Base-by-base conservation (phyloP, 2,329 filamentous ascomycete species). In the Gaeumannomyces tritici region DNA sequence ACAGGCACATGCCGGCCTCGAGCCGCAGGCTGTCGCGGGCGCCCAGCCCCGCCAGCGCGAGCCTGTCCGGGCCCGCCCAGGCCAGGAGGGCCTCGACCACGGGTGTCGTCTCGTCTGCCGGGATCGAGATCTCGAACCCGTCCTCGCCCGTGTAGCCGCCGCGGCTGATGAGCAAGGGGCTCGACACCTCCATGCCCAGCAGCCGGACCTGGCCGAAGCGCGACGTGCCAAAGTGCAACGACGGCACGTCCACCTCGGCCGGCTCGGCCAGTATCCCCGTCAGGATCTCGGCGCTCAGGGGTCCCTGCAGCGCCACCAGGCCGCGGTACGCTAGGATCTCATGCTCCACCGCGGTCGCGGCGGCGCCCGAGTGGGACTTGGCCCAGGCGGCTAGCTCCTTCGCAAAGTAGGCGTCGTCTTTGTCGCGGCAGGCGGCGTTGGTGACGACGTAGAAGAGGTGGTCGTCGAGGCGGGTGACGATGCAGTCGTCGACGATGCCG, bases 1-100 rank as follows among this genome's bases (percentile, higher is more conserved):
- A 99, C n/a, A 99, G 83, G 75, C 95, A 99, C 93, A 99, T 96
- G 65, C 95, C 95, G 0, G 95, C 95, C 78, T 99, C 95, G 33
- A 99, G 86, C 58, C 95, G 88, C 64, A 99, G 85, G 65, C 89
- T 96, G 75, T 99, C 95, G 66, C 95, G 86, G 2, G 95, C 91
- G 12, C 93, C 95, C 0, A 99, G 83, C 3, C 95, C 95, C 2
- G 93, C 92, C 57, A 96, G 83, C 70, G 89, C 88, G 21, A 96
- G 79, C 61, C 75, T 77, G 65, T 82, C 80, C 3, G 80, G 75
- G 13, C 87, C 84, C 29, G 87, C 87, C 35, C 83, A 78, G 55
- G 81, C 74, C 58, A 96, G 83, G 28, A 96, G 81, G 28, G 85
- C 79, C 73, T 92, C 82, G 6, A 90, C 88, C 55, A 93, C 82